phyloP scores from a whole-genome alignment of 2,329 filamentous ascomycete genomes.

The Diaporthe sp. region DNA sequence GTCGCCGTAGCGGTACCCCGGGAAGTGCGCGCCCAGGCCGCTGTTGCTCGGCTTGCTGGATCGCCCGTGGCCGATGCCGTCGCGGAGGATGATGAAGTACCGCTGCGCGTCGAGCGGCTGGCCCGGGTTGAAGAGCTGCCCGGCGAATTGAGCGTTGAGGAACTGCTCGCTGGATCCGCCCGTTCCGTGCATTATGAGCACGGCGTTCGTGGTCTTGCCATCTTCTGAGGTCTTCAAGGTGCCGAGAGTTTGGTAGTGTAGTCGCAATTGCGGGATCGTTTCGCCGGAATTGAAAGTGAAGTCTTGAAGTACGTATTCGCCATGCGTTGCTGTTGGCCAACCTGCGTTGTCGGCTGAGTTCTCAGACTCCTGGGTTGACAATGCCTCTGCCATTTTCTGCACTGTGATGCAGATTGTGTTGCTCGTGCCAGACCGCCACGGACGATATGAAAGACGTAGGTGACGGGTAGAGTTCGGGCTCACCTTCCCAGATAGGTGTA shows the following conservation, averaged over 20 bases:
- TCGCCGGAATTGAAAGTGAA: conserved; percentile 37
- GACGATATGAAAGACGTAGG: conserved; percentile 8
- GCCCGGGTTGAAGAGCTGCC: conserved; percentile 43
- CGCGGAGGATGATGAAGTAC: conserved; percentile 45
- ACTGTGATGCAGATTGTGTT: background rate
- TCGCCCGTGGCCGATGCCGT: conserved; percentile 45
- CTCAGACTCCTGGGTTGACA: background rate
- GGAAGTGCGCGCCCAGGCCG: conserved; percentile 41
- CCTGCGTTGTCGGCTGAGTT: background rate
- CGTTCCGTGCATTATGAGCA: conserved; percentile 45
- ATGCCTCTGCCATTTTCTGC: conserved; percentile 23
- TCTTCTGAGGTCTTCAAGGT: conserved; percentile 1
- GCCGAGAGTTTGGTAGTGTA: conserved; percentile 39
- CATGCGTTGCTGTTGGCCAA: conserved; percentile 11
- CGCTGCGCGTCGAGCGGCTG: conserved; percentile 43
- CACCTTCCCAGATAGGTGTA: conserved; percentile 26
- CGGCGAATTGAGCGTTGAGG: conserved; percentile 41
- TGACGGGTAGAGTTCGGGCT: background rate
- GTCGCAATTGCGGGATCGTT: conserved; percentile 22
- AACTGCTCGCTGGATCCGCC: conserved; percentile 43
- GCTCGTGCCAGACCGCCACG: background rate
- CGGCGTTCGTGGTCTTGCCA: conserved; percentile 42
- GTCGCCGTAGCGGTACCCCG: conserved; percentile 43
- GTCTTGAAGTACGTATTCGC: conserved; percentile 8
- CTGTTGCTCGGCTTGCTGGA: conserved; percentile 45